Conservation (phyloP, 768 basidiomycete species). For the Suillus bovinus region DNA sequence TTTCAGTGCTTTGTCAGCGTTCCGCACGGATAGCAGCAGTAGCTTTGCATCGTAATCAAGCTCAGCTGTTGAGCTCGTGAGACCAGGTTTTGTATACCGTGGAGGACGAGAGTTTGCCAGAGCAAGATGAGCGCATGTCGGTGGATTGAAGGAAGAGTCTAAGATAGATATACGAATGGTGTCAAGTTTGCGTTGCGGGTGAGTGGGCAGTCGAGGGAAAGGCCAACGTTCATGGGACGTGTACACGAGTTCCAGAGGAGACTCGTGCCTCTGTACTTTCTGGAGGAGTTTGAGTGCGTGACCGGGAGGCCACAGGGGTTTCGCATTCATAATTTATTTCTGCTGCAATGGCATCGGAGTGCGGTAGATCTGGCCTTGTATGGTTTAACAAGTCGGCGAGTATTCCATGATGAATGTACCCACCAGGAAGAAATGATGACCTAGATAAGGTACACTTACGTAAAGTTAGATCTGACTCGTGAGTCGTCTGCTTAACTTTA, state of each 20-base stretch:
- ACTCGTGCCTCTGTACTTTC: constrained; percentile 45
- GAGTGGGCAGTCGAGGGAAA: constrained; percentile 26
- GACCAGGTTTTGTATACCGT: neutral
- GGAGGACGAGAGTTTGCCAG: constrained; percentile 52
- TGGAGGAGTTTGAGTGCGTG: constrained; percentile 23
- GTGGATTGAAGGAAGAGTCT: constrained; percentile 94
- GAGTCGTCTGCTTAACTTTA: neutral
- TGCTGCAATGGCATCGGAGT: neutral
- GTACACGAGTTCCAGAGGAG: constrained; percentile 60
- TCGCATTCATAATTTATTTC: neutral
- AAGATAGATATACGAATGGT: constrained; percentile 66
- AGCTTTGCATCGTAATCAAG: constrained; percentile 69
- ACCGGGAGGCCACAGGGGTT: constrained; percentile 14
- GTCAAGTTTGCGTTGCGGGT: constrained; percentile 6
- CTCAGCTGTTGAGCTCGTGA: constrained; percentile 5
- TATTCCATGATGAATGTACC: neutral
- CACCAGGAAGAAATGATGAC: neutral
- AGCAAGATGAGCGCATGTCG: constrained; percentile 81
- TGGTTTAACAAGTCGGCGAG: neutral
- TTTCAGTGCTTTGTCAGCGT: constrained; percentile 80
- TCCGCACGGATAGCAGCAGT: constrained; percentile 79
- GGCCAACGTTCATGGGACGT: constrained; percentile 69
- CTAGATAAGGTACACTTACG: neutral
- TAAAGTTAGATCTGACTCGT: neutral
- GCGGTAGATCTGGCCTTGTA: neutral